A percentile compares a stretch with the other conserved stretches of the same genome.
phyloP scores from a whole-genome alignment of 495 filamentous ascomycete genomes.

The Lophiostoma macrostomum region DNA sequence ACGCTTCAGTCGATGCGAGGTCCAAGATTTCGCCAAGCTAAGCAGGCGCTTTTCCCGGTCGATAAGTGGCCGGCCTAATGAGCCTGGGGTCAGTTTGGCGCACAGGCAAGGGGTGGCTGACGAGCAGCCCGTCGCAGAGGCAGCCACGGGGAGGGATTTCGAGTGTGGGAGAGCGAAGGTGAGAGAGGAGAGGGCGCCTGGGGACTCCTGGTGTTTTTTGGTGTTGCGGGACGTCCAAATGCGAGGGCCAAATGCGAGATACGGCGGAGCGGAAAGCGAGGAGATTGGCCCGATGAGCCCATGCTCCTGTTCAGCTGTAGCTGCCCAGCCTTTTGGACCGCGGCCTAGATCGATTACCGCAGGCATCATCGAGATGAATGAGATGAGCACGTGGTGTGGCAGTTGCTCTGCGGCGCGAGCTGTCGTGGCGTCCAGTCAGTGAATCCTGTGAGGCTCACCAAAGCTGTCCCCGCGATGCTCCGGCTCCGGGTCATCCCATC shows the following conservation, averaged over 20 bases:
- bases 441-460: too few relatives aligned
- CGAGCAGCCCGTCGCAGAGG: not conserved
- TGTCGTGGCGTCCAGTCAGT: not conserved
- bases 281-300: too few relatives aligned
- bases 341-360: too few relatives aligned
- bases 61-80: not conserved
- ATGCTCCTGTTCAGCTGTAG: too few relatives aligned
- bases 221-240: too few relatives aligned
- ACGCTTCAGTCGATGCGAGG: not conserved
- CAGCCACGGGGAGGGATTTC: not conserved
- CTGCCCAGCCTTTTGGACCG: too few relatives aligned
- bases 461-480: not conserved
- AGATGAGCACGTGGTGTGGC: too few relatives aligned
- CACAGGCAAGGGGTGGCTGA: slow-evolving; percentile 7
- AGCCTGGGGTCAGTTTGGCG: not conserved
- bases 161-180: not conserved
- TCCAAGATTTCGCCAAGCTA: slow-evolving; percentile 20
- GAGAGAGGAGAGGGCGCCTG: too few relatives aligned
- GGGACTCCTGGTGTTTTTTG: too few relatives aligned
- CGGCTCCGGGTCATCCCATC: not conserved
- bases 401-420: not conserved
- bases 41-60: not conserved
- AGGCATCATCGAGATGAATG: too few relatives aligned
- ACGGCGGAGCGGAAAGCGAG: too few relatives aligned
- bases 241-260: too few relatives aligned